phyloP scores from a whole-genome alignment of 2,329 filamentous ascomycete genomes.

The Epichloe festucae region DNA sequence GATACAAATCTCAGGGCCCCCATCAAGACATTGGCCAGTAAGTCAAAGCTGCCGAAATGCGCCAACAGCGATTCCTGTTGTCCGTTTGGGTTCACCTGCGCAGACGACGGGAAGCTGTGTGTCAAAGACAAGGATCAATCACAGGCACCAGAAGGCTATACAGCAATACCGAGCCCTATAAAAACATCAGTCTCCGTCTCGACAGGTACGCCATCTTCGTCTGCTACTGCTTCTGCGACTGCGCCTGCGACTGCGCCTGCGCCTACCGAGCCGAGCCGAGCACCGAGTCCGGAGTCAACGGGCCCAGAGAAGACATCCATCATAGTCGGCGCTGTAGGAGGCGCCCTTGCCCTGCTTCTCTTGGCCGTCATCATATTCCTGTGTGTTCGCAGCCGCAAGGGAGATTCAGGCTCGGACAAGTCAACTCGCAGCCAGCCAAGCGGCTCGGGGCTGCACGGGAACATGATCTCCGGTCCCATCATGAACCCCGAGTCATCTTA shows the following conservation, averaged over 20 bases:
- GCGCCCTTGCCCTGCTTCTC: conserved; percentile 28
- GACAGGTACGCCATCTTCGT: not conserved
- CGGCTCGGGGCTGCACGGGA: conserved; percentile 16
- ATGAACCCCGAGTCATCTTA: conserved; percentile 25
- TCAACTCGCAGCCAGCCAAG: conserved; percentile 9
- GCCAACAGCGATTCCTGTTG: conserved; percentile 45
- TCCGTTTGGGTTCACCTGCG: conserved; percentile 58
- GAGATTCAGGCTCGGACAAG: conserved; percentile 8
- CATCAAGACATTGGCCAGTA: conserved; percentile 54
- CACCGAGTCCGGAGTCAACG: conserved; percentile 5
- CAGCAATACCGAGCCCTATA: conserved; percentile 8
- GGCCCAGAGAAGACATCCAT: conserved; percentile 25
- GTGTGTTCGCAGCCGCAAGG: conserved; percentile 21
- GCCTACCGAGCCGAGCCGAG: conserved; percentile 6
- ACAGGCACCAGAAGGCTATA: conserved; percentile 19
- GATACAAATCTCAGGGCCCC: conserved; percentile 40
- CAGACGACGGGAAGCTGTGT: conserved; percentile 33
- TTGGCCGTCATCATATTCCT: conserved; percentile 27
- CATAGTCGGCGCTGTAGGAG: conserved; percentile 35
- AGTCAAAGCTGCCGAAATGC: conserved; percentile 42
- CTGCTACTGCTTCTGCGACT: conserved; percentile 3
- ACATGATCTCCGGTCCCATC: conserved; percentile 46
- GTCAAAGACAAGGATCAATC: conserved; percentile 37
- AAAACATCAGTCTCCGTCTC: conserved; percentile 10
- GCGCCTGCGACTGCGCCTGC: not conserved